Evolutionary conservation across 2,329 filamentous ascomycete species (phyloP), one percentile per base, ranked within the genome.

Genomic region (Bipolaris cookei): DNA sequence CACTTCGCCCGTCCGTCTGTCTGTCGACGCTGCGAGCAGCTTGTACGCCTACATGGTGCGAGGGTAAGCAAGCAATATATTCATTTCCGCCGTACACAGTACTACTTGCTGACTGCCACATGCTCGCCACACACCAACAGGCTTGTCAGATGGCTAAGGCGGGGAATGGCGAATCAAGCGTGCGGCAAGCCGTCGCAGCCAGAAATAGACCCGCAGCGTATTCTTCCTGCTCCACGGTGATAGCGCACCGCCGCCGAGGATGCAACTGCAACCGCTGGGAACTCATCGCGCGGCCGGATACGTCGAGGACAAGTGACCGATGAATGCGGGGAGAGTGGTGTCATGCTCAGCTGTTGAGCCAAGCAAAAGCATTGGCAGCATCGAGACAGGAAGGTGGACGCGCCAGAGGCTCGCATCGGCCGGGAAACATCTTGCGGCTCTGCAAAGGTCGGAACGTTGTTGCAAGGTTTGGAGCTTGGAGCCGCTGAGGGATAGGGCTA

Each of bases 401-500:
- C 25, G 44, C 20, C 20, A 18, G 25, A 16, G 7, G 30, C 38
- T 14, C 16, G 13, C 13, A 4, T 25, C 11, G 18, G 1, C 44
- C 21, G 45, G 45, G 38, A 6, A 48, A 21, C 13, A 18, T 20
- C 21, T 28, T 38, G 52, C 18, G 21, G 39, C 25, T 35, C 23
- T 25, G 46, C 30, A 13, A 42, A 16, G 21, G 47, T 48, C 45
- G 45, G 38, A 18, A 43, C 61, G 67, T 66, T 57, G 67, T 69
- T 62, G 58, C 28, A 13, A 30, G 28, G 10, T 10, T 30, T 11
- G 28, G 3, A 23, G 51, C 44, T 49, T 63, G 64, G 57, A 59
- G 59, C 48, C 45, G 49, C 51, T 63, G 25, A 28, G 25, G 8
- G 25, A 28, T 28, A 64, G 65, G 59, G 64, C 64, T 61, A 61